A percentile compares a stretch with the other conserved stretches of the same genome.
phyloP scores from a whole-genome alignment of 208 protist genomes.

The Tritrichomonas foetus region DNA sequence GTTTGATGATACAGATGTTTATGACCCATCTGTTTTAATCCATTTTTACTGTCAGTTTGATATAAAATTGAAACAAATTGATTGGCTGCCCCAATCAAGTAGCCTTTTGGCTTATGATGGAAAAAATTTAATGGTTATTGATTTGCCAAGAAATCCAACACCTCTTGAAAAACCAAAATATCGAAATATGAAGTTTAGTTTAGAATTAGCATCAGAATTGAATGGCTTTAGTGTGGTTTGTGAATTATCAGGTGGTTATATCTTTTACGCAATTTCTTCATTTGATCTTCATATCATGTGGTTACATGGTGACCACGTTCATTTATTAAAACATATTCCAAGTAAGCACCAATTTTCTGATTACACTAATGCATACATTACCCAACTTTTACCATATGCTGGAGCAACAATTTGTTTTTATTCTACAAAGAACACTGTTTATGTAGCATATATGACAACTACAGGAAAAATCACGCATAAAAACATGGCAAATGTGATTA shows the following conservation, averaged over 20 bases:
- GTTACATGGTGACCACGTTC: too few species aligned
- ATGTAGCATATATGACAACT: neutral
- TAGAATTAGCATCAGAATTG: too few species aligned
- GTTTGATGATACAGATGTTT: constrained; percentile 31
- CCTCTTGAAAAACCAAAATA: neutral
- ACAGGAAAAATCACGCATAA: too few species aligned
- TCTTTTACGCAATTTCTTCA: too few species aligned
- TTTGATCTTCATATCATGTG: too few species aligned
- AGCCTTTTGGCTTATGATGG: neutral
- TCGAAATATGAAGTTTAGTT: too few species aligned
- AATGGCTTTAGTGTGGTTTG: too few species aligned
- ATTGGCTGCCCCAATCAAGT: neutral
- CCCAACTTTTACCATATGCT: neutral
- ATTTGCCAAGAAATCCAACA: neutral
- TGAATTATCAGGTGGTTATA: too few species aligned
- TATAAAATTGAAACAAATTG: neutral
- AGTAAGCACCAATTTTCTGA: too few species aligned
- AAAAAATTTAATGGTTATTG: neutral
- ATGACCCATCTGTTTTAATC: neutral
- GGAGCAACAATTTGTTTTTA: neutral
- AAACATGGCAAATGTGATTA: too few species aligned
- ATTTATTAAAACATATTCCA: neutral
- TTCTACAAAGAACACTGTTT: neutral
- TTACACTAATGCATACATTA: neutral
- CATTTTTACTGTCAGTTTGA: neutral